Evolutionary conservation across 2,329 filamentous ascomycete species (phyloP).

Genomic region (Magnaporthiopsis incrustans): DNA sequence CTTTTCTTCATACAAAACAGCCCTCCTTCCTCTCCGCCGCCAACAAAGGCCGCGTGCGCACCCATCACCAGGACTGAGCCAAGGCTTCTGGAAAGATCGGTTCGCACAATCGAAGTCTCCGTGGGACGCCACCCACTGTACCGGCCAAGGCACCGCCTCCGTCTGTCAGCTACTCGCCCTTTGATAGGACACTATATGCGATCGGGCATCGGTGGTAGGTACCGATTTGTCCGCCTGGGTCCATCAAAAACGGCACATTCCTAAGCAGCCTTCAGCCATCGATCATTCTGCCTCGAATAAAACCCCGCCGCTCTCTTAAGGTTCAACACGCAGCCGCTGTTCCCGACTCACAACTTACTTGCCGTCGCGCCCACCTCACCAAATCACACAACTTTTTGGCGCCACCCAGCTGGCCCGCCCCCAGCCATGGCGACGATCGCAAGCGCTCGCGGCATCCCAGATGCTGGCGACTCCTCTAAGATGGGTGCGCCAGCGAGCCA

Average conservation of each 20-base stretch:
- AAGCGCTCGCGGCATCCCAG: constrained; percentile 24
- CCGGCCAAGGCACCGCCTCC: not conserved
- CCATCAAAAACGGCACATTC: no score
- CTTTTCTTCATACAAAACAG: not conserved
- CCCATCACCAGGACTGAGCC: not conserved
- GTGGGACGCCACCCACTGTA: not conserved
- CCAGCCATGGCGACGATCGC: constrained; percentile 41
- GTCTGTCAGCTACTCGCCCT: not conserved
- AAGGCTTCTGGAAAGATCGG: not conserved
- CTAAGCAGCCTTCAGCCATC: no score
- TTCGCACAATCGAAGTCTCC: not conserved
- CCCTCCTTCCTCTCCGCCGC: not conserved
- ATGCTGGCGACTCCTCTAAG: constrained; percentile 16
- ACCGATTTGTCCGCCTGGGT: not conserved
- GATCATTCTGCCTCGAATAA: no score
- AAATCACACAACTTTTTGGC: not conserved
- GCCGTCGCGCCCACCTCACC: not conserved
- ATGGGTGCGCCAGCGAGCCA: constrained; percentile 46
- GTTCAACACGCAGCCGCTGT: not conserved
- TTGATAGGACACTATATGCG: not conserved
- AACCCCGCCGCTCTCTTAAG: no score
- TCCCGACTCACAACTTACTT: not conserved
- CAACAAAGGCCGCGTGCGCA: not conserved
- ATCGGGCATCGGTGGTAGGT: not conserved
- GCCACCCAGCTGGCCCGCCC: not conserved